These are phyloP conservation scores for Geotrichum bryndzae DNA, from an alignment of 1,139 yeast species.

Conservation along the genomic window DNA sequence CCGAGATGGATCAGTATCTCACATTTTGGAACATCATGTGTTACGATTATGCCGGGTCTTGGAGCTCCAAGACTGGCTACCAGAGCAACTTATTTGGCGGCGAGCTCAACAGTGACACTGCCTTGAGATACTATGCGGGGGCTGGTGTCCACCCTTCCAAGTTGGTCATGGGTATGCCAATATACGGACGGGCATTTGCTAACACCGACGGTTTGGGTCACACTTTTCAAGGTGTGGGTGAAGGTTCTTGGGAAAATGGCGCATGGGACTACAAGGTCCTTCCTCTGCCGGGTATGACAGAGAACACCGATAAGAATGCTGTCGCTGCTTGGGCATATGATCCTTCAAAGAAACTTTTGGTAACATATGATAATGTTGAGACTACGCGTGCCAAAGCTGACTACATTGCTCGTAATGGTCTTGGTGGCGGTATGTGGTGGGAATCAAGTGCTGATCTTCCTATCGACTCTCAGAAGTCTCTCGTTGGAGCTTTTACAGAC, in stretches of 20 bases:
- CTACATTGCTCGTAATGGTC: slow-evolving; percentile 43
- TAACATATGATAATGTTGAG: slow-evolving; percentile 60
- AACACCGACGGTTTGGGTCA: slow-evolving; percentile 41
- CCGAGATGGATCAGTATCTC: slow-evolving; percentile 51
- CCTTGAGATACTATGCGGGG: slow-evolving; percentile 43
- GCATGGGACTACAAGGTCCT: slow-evolving; percentile 50
- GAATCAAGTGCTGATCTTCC: slow-evolving; percentile 70
- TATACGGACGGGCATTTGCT: slow-evolving; percentile 72
- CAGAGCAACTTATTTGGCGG: slow-evolving; percentile 67
- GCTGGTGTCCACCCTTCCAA: slow-evolving; percentile 46
- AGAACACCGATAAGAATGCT: slow-evolving; percentile 46
- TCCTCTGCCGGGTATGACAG: slow-evolving; percentile 42
- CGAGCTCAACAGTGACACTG: slow-evolving; percentile 44
- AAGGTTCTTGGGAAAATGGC: slow-evolving; percentile 50
- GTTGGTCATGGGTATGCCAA: slow-evolving; percentile 80
- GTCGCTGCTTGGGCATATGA: slow-evolving; percentile 59
- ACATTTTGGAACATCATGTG: slow-evolving; percentile 84
- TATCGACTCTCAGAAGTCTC: slow-evolving; percentile 23
- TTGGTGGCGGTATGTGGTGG: slow-evolving; percentile 96
- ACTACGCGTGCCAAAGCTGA: slow-evolving; percentile 54
- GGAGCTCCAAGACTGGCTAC: slow-evolving; percentile 59
- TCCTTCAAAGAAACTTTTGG: slow-evolving; percentile 37
- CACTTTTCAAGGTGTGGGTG: slow-evolving; percentile 46
- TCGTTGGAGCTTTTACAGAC: slow-evolving; percentile 28
- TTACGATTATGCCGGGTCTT: slow-evolving; percentile 76